Evolutionary conservation across 1,284 basidiomycete species (phyloP).

Genomic region (Heterobasidion occidentale): DNA sequence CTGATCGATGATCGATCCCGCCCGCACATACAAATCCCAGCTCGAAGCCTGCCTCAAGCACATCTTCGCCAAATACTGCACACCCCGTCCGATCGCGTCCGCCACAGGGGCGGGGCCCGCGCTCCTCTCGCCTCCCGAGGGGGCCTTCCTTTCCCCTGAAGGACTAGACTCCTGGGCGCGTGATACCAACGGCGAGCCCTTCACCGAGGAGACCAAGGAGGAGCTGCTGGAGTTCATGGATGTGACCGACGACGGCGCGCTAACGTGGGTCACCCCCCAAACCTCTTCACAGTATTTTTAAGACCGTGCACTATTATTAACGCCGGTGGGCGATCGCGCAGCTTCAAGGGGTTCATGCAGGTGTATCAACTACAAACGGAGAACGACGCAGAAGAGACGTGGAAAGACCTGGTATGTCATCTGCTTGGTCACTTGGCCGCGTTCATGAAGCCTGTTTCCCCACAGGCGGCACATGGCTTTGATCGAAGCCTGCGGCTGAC

Average conservation of each 20-base stretch:
- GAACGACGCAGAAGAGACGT: conserved; percentile 76
- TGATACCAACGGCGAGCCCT: conserved; percentile 70
- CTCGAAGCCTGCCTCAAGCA: conserved; percentile 57
- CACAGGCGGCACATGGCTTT: conserved; percentile 65
- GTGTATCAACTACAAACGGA: conserved; percentile 76
- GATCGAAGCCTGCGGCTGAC: conserved; percentile 55
- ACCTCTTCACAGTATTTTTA: background rate
- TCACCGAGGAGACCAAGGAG: conserved; percentile 67
- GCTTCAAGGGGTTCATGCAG: conserved; percentile 72
- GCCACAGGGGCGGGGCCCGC: conserved; percentile 13
- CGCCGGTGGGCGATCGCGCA: conserved; percentile 15
- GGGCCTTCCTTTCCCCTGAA: conserved; percentile 46
- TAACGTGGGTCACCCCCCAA: conserved; percentile 48
- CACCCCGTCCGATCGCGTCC: conserved; percentile 28
- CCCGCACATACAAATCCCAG: conserved; percentile 21
- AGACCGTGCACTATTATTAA: background rate
- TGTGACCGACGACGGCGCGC: conserved; percentile 58
- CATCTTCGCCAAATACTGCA: conserved; percentile 70
- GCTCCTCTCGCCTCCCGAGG: conserved; percentile 42
- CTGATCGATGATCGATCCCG: too few relatives aligned
- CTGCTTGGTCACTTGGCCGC: background rate
- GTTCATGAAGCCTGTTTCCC: background rate
- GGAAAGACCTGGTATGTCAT: conserved; percentile 60
- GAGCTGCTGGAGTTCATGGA: conserved; percentile 68
- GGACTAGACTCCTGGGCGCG: conserved; percentile 66